A percentile compares a stretch with the other conserved stretches of the same genome.
Conservation (phyloP, 768 basidiomycete genomes). For the Mycena polygramma region DNA sequence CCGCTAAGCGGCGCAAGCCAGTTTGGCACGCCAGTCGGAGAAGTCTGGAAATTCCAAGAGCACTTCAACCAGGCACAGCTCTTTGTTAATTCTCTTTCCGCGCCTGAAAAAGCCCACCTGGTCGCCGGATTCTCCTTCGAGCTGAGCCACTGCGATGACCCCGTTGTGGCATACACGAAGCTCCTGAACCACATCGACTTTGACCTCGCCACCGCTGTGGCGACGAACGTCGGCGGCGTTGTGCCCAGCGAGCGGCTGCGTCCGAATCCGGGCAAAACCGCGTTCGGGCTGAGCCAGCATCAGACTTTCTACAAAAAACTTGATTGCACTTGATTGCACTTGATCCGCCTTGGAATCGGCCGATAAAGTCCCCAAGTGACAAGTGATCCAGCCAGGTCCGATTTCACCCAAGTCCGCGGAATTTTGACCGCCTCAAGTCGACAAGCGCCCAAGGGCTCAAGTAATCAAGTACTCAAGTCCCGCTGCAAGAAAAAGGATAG, state of each 20-base stretch:
- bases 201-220: constrained; percentile 78
- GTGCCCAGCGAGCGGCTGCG: not conserved
- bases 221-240: constrained; percentile 72
- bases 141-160: constrained; percentile 86
- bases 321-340: too few relatives aligned
- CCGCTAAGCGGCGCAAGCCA: too few relatives aligned
- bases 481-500: too few relatives aligned
- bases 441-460: too few relatives aligned
- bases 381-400: too few relatives aligned
- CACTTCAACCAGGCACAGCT: constrained; percentile 81
- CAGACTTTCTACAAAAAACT: too few relatives aligned
- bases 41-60: constrained; percentile 64
- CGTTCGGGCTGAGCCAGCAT: constrained; percentile 39
- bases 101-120: constrained; percentile 80
- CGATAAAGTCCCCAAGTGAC: too few relatives aligned
- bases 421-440: too few relatives aligned
- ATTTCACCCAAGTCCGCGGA: too few relatives aligned
- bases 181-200: constrained; percentile 81
- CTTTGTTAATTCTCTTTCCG: constrained; percentile 85
- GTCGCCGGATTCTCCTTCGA: constrained; percentile 83
- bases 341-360: too few relatives aligned
- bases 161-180: constrained; percentile 73
- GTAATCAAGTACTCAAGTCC: too few relatives aligned
- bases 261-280: not conserved
- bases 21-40: too few relatives aligned